A percentile compares a stretch with the other conserved stretches of the same genome.
phyloP scores from a whole-genome alignment of 306 rosid species.

The Vachellia collinsii region DNA sequence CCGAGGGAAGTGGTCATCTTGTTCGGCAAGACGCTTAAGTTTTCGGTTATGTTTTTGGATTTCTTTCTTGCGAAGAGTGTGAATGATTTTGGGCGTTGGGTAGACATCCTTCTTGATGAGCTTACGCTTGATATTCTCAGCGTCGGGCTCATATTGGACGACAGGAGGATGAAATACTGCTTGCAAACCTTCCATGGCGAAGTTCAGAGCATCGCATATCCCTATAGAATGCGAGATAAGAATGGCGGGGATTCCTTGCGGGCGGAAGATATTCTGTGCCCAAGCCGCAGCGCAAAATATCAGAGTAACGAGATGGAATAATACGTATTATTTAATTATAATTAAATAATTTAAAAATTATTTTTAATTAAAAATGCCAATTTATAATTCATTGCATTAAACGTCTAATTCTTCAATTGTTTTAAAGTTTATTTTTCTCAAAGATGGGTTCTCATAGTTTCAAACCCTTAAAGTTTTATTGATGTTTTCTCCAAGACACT shows the following conservation, averaged over 20 bases:
- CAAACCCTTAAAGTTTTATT: background rate
- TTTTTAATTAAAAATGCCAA: background rate
- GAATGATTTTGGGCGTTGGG: conserved; percentile 80
- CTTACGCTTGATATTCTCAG: conserved; percentile 55
- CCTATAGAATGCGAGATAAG: background rate
- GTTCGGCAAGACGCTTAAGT: conserved; percentile 43
- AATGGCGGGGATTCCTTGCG: background rate
- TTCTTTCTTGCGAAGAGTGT: conserved; percentile 80
- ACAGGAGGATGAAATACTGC: conserved; percentile 34
- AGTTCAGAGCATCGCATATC: background rate
- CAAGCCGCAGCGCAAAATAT: background rate
- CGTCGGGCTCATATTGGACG: conserved; percentile 65
- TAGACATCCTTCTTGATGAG: conserved; percentile 59
- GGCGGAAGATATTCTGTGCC: background rate
- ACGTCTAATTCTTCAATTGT: background rate
- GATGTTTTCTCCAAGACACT: background rate
- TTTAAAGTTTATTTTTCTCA: background rate
- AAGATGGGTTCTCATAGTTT: background rate
- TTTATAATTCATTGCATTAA: background rate
- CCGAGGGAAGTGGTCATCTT: conserved; percentile 41
- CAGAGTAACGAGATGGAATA: background rate
- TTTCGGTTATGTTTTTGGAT: conserved; percentile 80
- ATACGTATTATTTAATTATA: too few relatives aligned
- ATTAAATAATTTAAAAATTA: background rate
- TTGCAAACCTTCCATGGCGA: conserved; percentile 64